Conservation (phyloP, 768 basidiomycete species). For the Naganishia randhawae region DNA sequence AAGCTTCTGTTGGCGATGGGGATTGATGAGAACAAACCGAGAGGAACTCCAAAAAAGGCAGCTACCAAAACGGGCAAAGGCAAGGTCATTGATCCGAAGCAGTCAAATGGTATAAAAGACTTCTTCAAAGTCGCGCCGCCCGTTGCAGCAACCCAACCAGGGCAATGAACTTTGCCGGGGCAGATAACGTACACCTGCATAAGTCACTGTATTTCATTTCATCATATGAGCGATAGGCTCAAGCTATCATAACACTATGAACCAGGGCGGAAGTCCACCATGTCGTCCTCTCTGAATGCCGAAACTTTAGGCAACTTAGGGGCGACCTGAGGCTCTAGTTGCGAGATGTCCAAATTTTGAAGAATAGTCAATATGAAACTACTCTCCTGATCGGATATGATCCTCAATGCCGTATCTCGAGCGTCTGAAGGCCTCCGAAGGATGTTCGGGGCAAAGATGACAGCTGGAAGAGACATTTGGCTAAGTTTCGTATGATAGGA, state of each 20-base stretch:
- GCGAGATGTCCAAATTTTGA: background rate
- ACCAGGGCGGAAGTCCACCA: too few species aligned
- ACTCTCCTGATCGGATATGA: background rate
- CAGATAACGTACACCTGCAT: too few species aligned
- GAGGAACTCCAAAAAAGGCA: conserved; percentile 17
- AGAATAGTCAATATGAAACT: background rate
- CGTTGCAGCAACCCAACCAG: background rate
- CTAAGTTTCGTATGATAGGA: background rate
- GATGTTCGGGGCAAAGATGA: background rate
- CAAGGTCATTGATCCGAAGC: conserved; percentile 35
- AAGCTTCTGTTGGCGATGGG: conserved; percentile 38
- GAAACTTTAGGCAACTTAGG: background rate
- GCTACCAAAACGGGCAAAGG: conserved; percentile 28
- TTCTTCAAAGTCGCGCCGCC: conserved; percentile 33
- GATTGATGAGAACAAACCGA: conserved; percentile 30
- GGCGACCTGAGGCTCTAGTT: background rate
- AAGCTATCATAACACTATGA: background rate
- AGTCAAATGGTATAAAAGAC: conserved; percentile 32
- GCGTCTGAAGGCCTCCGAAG: background rate
- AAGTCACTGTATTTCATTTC: background rate
- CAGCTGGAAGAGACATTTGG: background rate
- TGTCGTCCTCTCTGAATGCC: background rate
- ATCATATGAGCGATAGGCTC: background rate
- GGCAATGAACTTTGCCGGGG: too few species aligned
- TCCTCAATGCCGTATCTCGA: background rate